phyloP scores from a whole-genome alignment of 176 grass and related monocot genomes.

The Typha latifolia region DNA sequence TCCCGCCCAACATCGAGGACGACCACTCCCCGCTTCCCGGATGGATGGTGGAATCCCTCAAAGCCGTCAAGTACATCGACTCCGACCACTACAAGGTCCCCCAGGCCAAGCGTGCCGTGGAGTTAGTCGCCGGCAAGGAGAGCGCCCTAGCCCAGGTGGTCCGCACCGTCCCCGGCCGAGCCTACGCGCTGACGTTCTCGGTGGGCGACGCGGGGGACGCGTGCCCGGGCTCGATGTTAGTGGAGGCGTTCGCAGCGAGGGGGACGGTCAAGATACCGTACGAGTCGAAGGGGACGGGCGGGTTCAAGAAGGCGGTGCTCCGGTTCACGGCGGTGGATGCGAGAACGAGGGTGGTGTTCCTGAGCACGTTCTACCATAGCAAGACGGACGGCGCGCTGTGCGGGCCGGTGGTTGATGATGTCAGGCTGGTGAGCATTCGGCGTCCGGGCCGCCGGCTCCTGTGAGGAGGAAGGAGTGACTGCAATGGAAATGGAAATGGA shows the following conservation, averaged over 20 bases:
- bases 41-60: slow-evolving; percentile 80
- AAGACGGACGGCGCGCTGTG: slow-evolving; percentile 79
- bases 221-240: slow-evolving; percentile 53
- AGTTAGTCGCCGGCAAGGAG: slow-evolving; percentile 81
- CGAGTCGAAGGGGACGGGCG: slow-evolving; percentile 55
- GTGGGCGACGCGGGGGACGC: slow-evolving; percentile 63
- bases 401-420: slow-evolving; percentile 68
- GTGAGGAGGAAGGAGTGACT: not conserved
- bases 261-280: slow-evolving; percentile 55
- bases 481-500: too few relatives aligned
- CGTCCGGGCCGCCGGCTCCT: slow-evolving; percentile 36
- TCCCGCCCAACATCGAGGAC: slow-evolving; percentile 93
- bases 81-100: slow-evolving; percentile 73
- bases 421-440: slow-evolving; percentile 39
- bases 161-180: slow-evolving; percentile 44
- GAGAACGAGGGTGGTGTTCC: slow-evolving; percentile 68
- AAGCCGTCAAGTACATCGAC: slow-evolving; percentile 96
- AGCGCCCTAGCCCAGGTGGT: slow-evolving; percentile 77
- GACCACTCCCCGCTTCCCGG: slow-evolving; percentile 81
- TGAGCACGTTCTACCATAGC: slow-evolving; percentile 86
- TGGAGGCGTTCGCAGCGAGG: slow-evolving; percentile 62
- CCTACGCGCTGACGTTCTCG: slow-evolving; percentile 59
- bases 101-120: slow-evolving; percentile 56
- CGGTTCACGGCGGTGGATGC: slow-evolving; percentile 37
- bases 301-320: slow-evolving; percentile 61